These are phyloP conservation scores for Zymoseptoria pseudotritici DNA, from an alignment of 2,329 filamentous ascomycete genomes.

Conservation along the genomic window DNA sequence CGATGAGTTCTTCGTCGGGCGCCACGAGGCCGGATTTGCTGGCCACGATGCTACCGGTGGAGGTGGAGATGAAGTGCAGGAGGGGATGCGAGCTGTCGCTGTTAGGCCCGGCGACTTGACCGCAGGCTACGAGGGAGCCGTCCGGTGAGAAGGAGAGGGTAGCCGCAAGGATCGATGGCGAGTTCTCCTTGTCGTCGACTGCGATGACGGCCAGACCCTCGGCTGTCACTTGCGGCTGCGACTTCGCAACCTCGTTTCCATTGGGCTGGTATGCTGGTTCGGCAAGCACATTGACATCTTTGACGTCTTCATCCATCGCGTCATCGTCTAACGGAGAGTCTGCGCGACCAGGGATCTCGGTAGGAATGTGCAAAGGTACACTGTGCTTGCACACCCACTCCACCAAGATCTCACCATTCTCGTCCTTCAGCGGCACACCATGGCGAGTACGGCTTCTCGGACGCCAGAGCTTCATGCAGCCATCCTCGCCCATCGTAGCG, in stretches of 20 bases:
- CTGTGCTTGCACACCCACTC: conserved; percentile 67
- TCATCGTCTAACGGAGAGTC: conserved; percentile 30
- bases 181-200: neutral
- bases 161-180: conserved; percentile 40
- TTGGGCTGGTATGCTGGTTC: neutral
- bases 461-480: conserved; percentile 72
- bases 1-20: conserved; percentile 48
- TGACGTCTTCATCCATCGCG: conserved; percentile 31
- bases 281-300: conserved; percentile 27
- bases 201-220: neutral
- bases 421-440: conserved; percentile 57
- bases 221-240: neutral
- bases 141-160: conserved; percentile 74
- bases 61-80: conserved; percentile 69
- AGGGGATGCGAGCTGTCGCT: conserved; percentile 46
- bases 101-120: conserved; percentile 33
- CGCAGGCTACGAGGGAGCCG: conserved; percentile 70
- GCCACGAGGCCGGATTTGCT: conserved; percentile 47
- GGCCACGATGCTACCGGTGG: conserved; percentile 58
- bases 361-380: conserved; percentile 32
- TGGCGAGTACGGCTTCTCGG: conserved; percentile 62
- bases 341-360: conserved; percentile 24
- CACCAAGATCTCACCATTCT: conserved; percentile 51
- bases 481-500: conserved; percentile 78
- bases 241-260: neutral